These are phyloP conservation scores for Fistulifera solaris DNA, from an alignment of 108 stramenopile genomes.

Conservation along the genomic window DNA sequence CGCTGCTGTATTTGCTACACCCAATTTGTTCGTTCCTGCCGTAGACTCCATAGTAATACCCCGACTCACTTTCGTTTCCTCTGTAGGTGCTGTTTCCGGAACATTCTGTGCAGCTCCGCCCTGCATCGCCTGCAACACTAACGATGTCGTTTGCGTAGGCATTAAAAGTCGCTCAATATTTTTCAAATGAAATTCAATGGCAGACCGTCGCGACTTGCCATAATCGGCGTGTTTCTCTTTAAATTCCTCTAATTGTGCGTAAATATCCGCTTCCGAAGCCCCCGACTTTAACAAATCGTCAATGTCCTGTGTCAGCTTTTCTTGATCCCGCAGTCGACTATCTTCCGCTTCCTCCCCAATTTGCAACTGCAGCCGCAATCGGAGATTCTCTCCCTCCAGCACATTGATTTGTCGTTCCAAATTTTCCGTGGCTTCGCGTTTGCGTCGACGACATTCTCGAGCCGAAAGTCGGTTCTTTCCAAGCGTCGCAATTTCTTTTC, in stretches of 20 bases:
- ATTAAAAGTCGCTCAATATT: conserved; percentile 62
- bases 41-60: not conserved
- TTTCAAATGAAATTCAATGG: conserved; percentile 76
- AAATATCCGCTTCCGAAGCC: conserved; percentile 73
- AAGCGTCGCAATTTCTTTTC: conserved; percentile 78
- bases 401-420: conserved; percentile 71
- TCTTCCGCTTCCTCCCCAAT: conserved; percentile 67
- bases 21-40: not conserved
- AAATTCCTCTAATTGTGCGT: conserved; percentile 69
- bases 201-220: conserved; percentile 69
- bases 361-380: conserved; percentile 77
- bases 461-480: conserved; percentile 83
- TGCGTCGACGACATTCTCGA: conserved; percentile 72
- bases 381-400: conserved; percentile 84
- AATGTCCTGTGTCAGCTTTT: conserved; percentile 37
- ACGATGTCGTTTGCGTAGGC: conserved; percentile 72
- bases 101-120: conserved; percentile 13
- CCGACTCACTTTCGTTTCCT: not conserved
- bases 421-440: conserved; percentile 74
- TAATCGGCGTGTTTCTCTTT: conserved; percentile 87
- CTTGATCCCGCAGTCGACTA: conserved; percentile 35
- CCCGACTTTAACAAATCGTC: conserved; percentile 62
- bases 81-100: not conserved
- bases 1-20: not conserved
- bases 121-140: conserved; percentile 63